Conservation (phyloP, 805 yeast genomes). For the Yarrowia bubula region DNA sequence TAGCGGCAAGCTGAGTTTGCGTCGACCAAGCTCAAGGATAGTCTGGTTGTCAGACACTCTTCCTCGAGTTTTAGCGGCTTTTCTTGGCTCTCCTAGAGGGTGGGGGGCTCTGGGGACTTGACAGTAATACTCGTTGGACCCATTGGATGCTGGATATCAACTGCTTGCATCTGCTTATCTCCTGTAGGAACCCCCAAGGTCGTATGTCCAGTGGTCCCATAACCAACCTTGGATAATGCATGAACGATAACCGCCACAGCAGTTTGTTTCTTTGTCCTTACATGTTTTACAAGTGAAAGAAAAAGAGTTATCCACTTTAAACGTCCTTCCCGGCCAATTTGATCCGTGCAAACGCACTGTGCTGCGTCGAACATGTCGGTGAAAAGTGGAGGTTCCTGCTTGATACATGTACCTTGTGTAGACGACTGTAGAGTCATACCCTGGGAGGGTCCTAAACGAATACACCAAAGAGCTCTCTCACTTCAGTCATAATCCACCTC, state of each 20-base stretch:
- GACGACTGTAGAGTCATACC: not conserved
- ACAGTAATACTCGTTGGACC: too few species aligned
- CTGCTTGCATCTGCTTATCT: not conserved
- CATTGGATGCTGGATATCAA: not conserved
- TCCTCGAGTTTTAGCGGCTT: too few species aligned
- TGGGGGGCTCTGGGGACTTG: too few species aligned
- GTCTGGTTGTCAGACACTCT: not conserved
- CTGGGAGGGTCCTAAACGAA: too few species aligned
- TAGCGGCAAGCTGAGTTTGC: constrained; percentile 20
- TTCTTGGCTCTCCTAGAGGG: too few species aligned
- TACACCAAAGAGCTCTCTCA: too few species aligned
- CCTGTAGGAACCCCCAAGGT: not conserved
- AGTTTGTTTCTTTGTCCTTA: not conserved
- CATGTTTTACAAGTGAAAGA: not conserved
- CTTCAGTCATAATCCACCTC: too few species aligned
- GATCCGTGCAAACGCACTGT: not conserved
- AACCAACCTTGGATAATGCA: constrained; percentile 8
- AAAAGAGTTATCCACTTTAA: not conserved
- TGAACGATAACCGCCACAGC: constrained; percentile 7
- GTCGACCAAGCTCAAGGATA: constrained; percentile 20
- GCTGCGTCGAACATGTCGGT: constrained; percentile 7
- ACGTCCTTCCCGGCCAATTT: constrained; percentile 11
- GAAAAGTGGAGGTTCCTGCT: constrained; percentile 15
- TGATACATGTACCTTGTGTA: not conserved
- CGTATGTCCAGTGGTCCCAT: not conserved